Conservation (phyloP, 768 basidiomycete genomes). For the Mycena vitilis region DNA sequence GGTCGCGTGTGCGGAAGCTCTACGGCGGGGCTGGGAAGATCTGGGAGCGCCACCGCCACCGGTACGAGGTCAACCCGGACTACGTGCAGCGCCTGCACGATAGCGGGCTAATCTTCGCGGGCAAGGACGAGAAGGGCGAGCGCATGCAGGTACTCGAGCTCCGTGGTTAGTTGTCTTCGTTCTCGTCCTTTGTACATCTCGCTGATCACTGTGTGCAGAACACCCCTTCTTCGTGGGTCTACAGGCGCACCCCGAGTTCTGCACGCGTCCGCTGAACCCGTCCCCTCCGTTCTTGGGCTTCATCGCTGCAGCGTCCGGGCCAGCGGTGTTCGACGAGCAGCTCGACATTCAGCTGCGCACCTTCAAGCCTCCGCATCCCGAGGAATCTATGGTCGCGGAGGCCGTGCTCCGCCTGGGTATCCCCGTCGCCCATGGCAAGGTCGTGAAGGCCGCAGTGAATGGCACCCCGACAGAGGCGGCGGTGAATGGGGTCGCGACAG, state of each 20-base stretch:
- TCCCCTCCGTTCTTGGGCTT: slow-evolving; percentile 98
- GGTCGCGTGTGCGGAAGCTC: slow-evolving; percentile 80
- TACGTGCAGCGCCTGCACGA: slow-evolving; percentile 78
- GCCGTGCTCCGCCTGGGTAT: slow-evolving; percentile 50
- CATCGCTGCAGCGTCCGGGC: slow-evolving; percentile 78
- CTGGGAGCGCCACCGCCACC: slow-evolving; percentile 97
- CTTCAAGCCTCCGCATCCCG: slow-evolving; percentile 83
- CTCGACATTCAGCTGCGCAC: slow-evolving; percentile 68
- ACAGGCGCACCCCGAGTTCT: slow-evolving; percentile 99
- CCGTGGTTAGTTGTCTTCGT: slow-evolving; percentile 61
- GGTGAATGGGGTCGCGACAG: background rate
- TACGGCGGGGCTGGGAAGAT: slow-evolving; percentile 86
- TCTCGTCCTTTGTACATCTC: background rate
- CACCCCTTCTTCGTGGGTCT: slow-evolving; percentile 95
- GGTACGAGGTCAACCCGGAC: slow-evolving; percentile 94
- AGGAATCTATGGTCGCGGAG: slow-evolving; percentile 79
- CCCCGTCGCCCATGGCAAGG: slow-evolving; percentile 26
- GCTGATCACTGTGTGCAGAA: slow-evolving; percentile 56
- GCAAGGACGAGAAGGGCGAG: slow-evolving; percentile 96
- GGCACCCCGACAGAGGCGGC: slow-evolving; percentile 2
- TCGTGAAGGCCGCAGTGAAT: slow-evolving; percentile 24
- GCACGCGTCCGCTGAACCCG: slow-evolving; percentile 96
- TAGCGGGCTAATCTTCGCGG: slow-evolving; percentile 75
- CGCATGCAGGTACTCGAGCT: slow-evolving; percentile 97
- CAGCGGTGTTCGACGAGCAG: slow-evolving; percentile 74